Evolutionary conservation across 192 early-diverging fungal species (phyloP).

Genomic region (Linnemannia exigua): DNA sequence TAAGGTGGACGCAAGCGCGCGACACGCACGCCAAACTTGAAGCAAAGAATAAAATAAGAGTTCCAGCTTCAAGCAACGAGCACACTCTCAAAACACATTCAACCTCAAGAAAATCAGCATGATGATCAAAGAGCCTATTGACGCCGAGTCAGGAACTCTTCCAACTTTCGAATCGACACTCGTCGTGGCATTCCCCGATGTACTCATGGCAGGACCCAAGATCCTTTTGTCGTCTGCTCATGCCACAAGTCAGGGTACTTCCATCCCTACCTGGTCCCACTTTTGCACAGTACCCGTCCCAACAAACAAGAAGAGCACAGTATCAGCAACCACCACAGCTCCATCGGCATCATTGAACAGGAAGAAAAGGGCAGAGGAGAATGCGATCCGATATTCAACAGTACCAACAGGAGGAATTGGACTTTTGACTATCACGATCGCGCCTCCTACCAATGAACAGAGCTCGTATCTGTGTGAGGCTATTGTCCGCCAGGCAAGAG

Average conservation of each 20-base stretch:
- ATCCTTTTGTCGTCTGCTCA: conserved; percentile 17
- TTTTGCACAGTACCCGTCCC: conserved; percentile 15
- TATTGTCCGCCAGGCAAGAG: conserved; percentile 36
- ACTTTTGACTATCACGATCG: conserved; percentile 18
- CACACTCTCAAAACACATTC: not conserved
- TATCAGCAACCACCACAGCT: not conserved
- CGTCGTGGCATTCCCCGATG: conserved; percentile 47
- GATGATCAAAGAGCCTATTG: conserved; percentile 29
- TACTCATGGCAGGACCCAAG: conserved; percentile 39
- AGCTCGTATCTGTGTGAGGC: conserved; percentile 35
- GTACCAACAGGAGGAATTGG: not conserved
- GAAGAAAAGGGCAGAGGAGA: not conserved
- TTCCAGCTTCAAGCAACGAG: not conserved
- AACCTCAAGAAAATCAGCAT: not conserved
- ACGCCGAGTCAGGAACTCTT: not conserved
- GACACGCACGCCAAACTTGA: no score
- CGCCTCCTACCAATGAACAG: conserved; percentile 44
- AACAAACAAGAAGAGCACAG: not conserved
- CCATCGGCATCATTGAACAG: not conserved
- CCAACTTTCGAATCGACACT: conserved; percentile 43
- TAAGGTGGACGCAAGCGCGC: no score
- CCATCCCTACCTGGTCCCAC: conserved; percentile 36
- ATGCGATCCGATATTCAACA: conserved; percentile 11
- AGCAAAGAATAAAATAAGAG: not conserved
- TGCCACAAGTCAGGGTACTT: not conserved